phyloP scores from a whole-genome alignment of 139 green algal genomes.

The Pseudopediastrum boryanum region DNA sequence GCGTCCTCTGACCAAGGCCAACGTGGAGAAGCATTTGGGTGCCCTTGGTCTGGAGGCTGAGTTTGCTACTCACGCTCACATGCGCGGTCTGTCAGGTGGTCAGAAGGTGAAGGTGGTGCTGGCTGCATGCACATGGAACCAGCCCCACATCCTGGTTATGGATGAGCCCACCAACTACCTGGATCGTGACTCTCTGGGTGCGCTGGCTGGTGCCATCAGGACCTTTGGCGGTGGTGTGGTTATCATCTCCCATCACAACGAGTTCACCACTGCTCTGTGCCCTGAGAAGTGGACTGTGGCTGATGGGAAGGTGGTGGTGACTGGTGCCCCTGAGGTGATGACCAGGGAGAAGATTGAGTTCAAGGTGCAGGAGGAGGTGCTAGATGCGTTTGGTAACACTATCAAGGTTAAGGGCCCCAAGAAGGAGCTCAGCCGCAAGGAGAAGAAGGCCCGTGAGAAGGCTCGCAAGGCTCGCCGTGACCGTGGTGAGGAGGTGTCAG shows the following conservation, averaged over 20 bases:
- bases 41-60: slow-evolving; percentile 90
- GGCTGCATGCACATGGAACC: slow-evolving; percentile 73
- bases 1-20: slow-evolving; percentile 82
- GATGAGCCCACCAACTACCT: slow-evolving; percentile 84
- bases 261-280: slow-evolving; percentile 80
- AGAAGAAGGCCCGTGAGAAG: slow-evolving; percentile 83
- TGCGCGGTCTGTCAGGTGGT: slow-evolving; percentile 85
- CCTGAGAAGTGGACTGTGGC: slow-evolving; percentile 87
- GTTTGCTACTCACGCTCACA: slow-evolving; percentile 90
- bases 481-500: slow-evolving; percentile 80
- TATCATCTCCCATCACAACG: slow-evolving; percentile 77
- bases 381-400: slow-evolving; percentile 88
- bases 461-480: slow-evolving; percentile 63
- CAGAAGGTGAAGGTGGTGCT: slow-evolving; percentile 87
- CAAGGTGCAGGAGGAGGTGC: slow-evolving; percentile 81
- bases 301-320: slow-evolving; percentile 70
- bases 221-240: slow-evolving; percentile 76
- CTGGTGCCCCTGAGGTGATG: slow-evolving; percentile 32
- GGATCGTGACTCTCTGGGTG: slow-evolving; percentile 77
- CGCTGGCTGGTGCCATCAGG: slow-evolving; percentile 67
- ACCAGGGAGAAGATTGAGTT: slow-evolving; percentile 80
- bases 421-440: slow-evolving; percentile 92
- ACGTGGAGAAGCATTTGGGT: slow-evolving; percentile 89
- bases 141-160: slow-evolving; percentile 78
- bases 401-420: slow-evolving; percentile 88